Percentiles rank a stretch among this genome's conserved stretches.
These are phyloP conservation scores for Cyberlindnera mississippiensis DNA, from an alignment of 805 yeast genomes.

Conservation along the genomic window DNA sequence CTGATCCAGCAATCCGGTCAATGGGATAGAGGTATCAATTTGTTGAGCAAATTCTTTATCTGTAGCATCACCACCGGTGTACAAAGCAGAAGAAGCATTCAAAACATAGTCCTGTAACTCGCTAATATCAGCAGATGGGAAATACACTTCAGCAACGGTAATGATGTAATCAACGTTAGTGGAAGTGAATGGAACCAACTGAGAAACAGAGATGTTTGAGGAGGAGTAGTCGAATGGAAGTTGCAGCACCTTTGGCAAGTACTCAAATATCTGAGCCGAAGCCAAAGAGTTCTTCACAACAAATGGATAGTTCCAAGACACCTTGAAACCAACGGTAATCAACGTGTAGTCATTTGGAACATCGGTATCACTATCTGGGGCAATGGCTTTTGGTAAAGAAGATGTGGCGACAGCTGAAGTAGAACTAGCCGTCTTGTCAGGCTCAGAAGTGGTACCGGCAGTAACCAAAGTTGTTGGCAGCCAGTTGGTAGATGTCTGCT, in stretches of 20 bases:
- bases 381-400: constrained; percentile 71
- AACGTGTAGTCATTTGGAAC: constrained; percentile 48
- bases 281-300: constrained; percentile 69
- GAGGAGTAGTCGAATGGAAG: constrained; percentile 49
- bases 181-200: constrained; percentile 73
- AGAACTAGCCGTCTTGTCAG: constrained; percentile 23
- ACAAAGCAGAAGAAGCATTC: constrained; percentile 53
- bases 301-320: constrained; percentile 78
- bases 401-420: constrained; percentile 36
- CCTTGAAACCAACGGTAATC: constrained; percentile 74
- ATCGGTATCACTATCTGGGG: constrained; percentile 48
- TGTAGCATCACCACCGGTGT: constrained; percentile 53
- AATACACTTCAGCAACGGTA: constrained; percentile 84
- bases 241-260: constrained; percentile 69
- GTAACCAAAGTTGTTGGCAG: constrained; percentile 42
- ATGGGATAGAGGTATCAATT: constrained; percentile 69
- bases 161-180: constrained; percentile 57
- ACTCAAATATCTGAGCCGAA: constrained; percentile 82
- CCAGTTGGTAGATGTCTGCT: constrained; percentile 31
- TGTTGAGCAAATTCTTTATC: constrained; percentile 55
- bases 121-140: constrained; percentile 53
- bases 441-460: constrained; percentile 25
- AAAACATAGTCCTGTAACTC: constrained; percentile 48
- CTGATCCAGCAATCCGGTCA: constrained; percentile 38
- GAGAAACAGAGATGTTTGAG: constrained; percentile 52